phyloP scores from a whole-genome alignment of 768 basidiomycete genomes.

The Amylocystis lapponica region DNA sequence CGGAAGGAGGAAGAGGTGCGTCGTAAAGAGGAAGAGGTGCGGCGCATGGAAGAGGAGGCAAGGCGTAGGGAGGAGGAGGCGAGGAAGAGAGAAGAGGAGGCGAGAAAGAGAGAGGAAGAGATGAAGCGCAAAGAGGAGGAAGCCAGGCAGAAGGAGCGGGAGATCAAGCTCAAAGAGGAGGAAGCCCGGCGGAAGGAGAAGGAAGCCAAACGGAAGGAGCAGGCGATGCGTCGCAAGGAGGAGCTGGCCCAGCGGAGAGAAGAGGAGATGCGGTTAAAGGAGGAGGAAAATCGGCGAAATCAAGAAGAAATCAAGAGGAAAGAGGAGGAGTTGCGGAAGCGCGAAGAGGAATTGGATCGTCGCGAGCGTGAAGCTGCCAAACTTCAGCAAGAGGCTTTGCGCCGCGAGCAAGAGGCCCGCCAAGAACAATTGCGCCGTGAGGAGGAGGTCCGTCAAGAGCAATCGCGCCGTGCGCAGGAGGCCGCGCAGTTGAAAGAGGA shows the following conservation, averaged over 20 bases:
- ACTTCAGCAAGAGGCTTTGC: no score
- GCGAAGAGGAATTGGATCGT: constrained; percentile 12
- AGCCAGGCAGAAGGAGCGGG: constrained; percentile 13
- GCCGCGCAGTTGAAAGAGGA: constrained; percentile 15
- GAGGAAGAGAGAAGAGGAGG: constrained; percentile 17
- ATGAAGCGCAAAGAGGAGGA: constrained; percentile 13
- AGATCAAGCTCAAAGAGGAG: constrained; percentile 14
- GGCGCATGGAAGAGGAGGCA: constrained; percentile 24
- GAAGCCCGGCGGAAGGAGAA: constrained; percentile 8
- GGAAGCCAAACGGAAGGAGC: constrained; percentile 17
- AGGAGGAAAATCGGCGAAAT: constrained; percentile 20
- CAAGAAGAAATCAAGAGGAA: constrained; percentile 28
- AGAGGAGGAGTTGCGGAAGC: constrained; percentile 16
- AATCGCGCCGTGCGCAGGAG: no score
- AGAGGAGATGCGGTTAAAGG: constrained; percentile 13
- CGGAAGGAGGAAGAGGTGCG: constrained; percentile 21
- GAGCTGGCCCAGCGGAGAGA: constrained; percentile 8
- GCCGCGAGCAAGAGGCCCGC: no score
- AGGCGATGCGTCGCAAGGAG: constrained; percentile 18
- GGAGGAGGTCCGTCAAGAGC: no score
- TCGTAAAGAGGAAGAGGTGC: constrained; percentile 28
- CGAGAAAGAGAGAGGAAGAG: constrained; percentile 9
- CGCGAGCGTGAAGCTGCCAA: no score
- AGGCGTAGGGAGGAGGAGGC: constrained; percentile 30
- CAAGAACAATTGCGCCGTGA: no score